Percentiles rank a stretch among this genome's conserved stretches.
phyloP scores from a whole-genome alignment of 768 basidiomycete species.

The Termitomyces sp. region DNA sequence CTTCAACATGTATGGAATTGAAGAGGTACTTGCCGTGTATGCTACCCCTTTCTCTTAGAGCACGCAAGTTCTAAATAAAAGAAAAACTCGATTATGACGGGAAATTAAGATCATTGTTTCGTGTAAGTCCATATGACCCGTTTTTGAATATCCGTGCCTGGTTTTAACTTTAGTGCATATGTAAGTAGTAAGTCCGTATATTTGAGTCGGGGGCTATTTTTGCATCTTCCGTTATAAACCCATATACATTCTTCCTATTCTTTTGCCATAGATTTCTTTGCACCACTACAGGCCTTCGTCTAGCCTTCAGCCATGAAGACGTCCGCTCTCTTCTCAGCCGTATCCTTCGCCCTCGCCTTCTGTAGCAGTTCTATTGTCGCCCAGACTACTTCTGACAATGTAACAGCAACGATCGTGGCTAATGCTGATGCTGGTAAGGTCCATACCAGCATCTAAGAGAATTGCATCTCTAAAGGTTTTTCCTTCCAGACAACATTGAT shows the following conservation, averaged over 20 bases:
- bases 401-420: slow-evolving; percentile 18
- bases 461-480: not conserved
- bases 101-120: not conserved
- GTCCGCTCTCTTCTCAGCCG: slow-evolving; percentile 18
- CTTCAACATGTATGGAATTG: too few species aligned
- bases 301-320: slow-evolving; percentile 23
- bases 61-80: too few species aligned
- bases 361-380: slow-evolving; percentile 11
- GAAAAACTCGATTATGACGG: not conserved
- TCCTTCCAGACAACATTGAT: slow-evolving; percentile 23
- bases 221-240: not conserved
- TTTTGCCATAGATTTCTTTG: not conserved
- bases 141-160: slow-evolving; percentile 2
- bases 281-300: slow-evolving; percentile 11
- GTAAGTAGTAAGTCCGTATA: not conserved
- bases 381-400: slow-evolving; percentile 11
- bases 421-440: slow-evolving; percentile 24
- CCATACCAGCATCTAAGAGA: not conserved
- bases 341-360: slow-evolving; percentile 14
- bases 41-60: not conserved
- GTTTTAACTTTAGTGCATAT: not conserved
- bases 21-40: too few species aligned
- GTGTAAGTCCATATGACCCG: not conserved
- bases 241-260: not conserved
- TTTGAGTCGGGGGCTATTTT: not conserved